Conservation (phyloP, 352 stramenopile species). For the Globisporangium carolinianum region DNA sequence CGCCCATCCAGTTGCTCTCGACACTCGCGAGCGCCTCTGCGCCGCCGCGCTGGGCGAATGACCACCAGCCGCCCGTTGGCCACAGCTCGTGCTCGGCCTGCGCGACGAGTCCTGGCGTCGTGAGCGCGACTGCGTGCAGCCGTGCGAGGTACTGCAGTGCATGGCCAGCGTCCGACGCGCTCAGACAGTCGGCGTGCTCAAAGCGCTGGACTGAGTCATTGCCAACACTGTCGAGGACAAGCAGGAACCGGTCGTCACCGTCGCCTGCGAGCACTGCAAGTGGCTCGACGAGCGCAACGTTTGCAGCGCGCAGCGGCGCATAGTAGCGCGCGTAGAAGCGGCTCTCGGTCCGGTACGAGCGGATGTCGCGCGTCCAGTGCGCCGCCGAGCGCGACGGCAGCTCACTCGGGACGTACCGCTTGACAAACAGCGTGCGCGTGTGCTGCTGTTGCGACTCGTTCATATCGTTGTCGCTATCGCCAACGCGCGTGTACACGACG, state of each 20-base stretch:
- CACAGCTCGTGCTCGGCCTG: constrained; percentile 27
- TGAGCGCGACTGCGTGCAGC: constrained; percentile 36
- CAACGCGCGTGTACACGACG: constrained; percentile 15
- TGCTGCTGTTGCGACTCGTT: not conserved
- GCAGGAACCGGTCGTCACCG: constrained; percentile 34
- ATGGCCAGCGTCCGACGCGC: constrained; percentile 22
- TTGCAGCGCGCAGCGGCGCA: constrained; percentile 17
- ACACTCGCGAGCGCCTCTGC: constrained; percentile 27
- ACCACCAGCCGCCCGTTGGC: constrained; percentile 49
- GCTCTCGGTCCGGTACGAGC: constrained; percentile 51
- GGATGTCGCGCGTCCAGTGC: constrained; percentile 52
- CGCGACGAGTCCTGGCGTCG: constrained; percentile 15
- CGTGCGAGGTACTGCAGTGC: constrained; percentile 41
- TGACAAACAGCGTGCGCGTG: constrained; percentile 48
- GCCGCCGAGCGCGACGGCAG: constrained; percentile 28
- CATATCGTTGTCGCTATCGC: not conserved
- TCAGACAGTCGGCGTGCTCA: constrained; percentile 34
- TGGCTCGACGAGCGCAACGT: constrained; percentile 38
- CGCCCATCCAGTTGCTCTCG: constrained; percentile 29
- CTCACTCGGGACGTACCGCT: constrained; percentile 52
- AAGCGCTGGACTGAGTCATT: constrained; percentile 9
- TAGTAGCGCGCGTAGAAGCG: constrained; percentile 53
- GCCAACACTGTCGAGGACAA: constrained; percentile 44
- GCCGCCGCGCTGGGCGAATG: constrained; percentile 44
- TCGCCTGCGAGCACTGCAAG: constrained; percentile 35